Conservation (phyloP, 129 eudicot species). For the Flaveria robusta region DNA sequence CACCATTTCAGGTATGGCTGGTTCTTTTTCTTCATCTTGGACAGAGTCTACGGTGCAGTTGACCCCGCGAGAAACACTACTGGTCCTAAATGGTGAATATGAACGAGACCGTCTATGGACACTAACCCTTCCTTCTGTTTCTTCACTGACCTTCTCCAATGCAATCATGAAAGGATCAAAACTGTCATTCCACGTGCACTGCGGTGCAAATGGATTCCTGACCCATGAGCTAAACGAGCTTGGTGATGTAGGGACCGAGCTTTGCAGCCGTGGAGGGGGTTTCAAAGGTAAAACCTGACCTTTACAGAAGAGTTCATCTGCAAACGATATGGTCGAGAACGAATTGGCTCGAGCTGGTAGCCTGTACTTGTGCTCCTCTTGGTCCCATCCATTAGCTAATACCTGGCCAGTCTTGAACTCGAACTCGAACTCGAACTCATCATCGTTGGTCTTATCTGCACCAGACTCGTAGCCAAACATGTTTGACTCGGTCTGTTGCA, state of each 20-base stretch:
- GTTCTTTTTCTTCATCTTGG: slow-evolving; percentile 22
- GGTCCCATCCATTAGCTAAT: slow-evolving; percentile 20
- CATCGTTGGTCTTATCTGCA: slow-evolving; percentile 5
- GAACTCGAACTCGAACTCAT: too few relatives aligned
- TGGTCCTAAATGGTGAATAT: slow-evolving; percentile 51
- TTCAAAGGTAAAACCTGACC: slow-evolving; percentile 75
- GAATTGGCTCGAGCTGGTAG: slow-evolving; percentile 48
- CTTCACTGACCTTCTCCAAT: slow-evolving; percentile 67
- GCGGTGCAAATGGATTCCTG: slow-evolving; percentile 48
- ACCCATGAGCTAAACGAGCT: slow-evolving; percentile 40
- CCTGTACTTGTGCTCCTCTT: slow-evolving; percentile 10
- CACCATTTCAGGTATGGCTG: slow-evolving; percentile 24
- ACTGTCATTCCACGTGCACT: slow-evolving; percentile 60
- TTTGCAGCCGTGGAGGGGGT: slow-evolving; percentile 76
- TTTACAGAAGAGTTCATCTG: slow-evolving; percentile 64
- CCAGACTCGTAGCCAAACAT: slow-evolving; percentile 27
- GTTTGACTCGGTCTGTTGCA: slow-evolving; percentile 5
- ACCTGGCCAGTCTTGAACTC: slow-evolving; percentile 41
- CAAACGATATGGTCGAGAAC: slow-evolving; percentile 60
- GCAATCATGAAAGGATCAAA: slow-evolving; percentile 83
- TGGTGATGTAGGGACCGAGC: slow-evolving; percentile 60
- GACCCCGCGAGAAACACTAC: slow-evolving; percentile 18
- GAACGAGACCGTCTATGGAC: slow-evolving; percentile 65
- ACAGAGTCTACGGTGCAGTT: slow-evolving; percentile 9
- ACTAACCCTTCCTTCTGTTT: slow-evolving; percentile 43